Percentiles rank a stretch among this genome's conserved stretches.
Evolutionary conservation across 2,329 filamentous ascomycete species (phyloP).

Genomic region (Amesomyces nigricolor): DNA sequence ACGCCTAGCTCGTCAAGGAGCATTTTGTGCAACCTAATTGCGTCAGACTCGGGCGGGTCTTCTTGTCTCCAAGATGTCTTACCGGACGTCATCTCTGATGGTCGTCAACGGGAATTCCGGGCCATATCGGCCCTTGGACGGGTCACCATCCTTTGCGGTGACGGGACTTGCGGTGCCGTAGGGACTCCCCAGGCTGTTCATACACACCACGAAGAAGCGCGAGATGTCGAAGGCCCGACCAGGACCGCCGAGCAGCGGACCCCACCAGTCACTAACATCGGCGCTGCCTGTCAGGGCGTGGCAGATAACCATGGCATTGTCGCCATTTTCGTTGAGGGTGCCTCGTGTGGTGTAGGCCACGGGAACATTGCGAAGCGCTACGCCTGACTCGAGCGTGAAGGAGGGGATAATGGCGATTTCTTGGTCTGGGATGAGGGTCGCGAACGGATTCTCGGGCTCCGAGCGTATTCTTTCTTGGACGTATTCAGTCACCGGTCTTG

Average conservation of each 20-base stretch:
- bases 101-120: constrained; percentile 96
- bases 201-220: constrained; percentile 78
- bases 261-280: constrained; percentile 86
- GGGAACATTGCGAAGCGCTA: constrained; percentile 69
- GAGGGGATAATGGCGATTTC: constrained; percentile 78
- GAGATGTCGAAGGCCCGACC: constrained; percentile 76
- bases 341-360: constrained; percentile 63
- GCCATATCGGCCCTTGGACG: constrained; percentile 71
- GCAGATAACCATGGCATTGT: constrained; percentile 72
- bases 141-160: constrained; percentile 78
- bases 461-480: constrained; percentile 57
- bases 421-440: constrained; percentile 80
- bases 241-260: constrained; percentile 69
- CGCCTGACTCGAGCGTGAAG: constrained; percentile 90
- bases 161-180: constrained; percentile 86
- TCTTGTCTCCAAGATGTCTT: constrained; percentile 31
- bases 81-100: constrained; percentile 92
- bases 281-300: constrained; percentile 82
- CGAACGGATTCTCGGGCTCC: constrained; percentile 90
- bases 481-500: constrained; percentile 55
- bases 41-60: constrained; percentile 7
- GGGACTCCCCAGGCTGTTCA: constrained; percentile 79
- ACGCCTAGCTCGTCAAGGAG: constrained; percentile 77
- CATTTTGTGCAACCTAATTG: constrained; percentile 64
- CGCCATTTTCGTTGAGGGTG: constrained; percentile 50